phyloP scores from a whole-genome alignment of 148 eudicot genomes.

The Hydrangea macrophylla region DNA sequence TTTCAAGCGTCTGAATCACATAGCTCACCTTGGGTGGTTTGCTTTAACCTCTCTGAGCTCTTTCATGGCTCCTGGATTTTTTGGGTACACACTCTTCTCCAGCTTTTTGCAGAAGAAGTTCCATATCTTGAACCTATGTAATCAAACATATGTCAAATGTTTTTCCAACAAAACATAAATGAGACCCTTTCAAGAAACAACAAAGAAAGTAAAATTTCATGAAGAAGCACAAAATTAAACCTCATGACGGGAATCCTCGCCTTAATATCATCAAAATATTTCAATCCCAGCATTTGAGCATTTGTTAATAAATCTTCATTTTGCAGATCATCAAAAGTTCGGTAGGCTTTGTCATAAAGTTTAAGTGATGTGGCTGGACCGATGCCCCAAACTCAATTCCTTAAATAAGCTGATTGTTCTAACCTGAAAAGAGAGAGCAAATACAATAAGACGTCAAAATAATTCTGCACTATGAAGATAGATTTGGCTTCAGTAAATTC shows the following conservation, averaged over 20 bases:
- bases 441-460: neutral
- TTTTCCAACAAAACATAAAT: neutral
- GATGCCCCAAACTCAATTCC: constrained; percentile 94
- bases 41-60: no score
- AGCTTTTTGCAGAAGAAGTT: constrained; percentile 60
- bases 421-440: constrained; percentile 44
- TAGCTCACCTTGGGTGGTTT: no score
- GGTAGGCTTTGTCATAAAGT: constrained; percentile 86
- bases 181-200: neutral
- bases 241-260: constrained; percentile 96
- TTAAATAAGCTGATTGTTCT: constrained; percentile 78
- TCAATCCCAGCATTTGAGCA: constrained; percentile 75
- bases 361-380: constrained; percentile 94
- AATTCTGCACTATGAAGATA: neutral
- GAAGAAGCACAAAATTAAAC: constrained; percentile 33
- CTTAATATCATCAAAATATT: constrained; percentile 88
- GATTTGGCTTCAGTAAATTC: neutral
- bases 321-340: constrained; percentile 72
- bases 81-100: no score
- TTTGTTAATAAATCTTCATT: constrained; percentile 62
- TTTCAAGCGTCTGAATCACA: no score
- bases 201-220: neutral
- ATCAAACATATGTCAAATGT: constrained; percentile 12
- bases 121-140: constrained; percentile 82
- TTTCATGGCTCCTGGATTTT: no score